These are phyloP conservation scores for Debaryomyces psychrophilus DNA, from an alignment of 1,139 yeast species.

Conservation along the genomic window DNA sequence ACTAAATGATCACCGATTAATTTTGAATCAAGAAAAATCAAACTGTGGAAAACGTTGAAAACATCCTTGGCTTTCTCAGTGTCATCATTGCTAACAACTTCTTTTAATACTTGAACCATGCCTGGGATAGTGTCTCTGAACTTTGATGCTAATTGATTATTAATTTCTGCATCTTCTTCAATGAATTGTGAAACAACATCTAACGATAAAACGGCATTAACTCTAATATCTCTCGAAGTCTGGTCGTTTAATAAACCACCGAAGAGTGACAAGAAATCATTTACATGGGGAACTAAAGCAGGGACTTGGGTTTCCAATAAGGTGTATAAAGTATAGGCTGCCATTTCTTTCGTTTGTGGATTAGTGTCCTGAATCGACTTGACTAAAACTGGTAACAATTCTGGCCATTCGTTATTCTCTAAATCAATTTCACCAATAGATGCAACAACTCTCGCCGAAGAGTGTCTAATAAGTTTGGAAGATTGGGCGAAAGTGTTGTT, in stretches of 20 bases:
- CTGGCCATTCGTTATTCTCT: conserved; percentile 70
- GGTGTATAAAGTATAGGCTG: conserved; percentile 77
- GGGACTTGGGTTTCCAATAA: conserved; percentile 75
- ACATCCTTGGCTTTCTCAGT: conserved; percentile 71
- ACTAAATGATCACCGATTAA: conserved; percentile 78
- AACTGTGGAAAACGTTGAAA: conserved; percentile 83
- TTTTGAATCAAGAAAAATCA: conserved; percentile 74
- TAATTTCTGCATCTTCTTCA: conserved; percentile 53
- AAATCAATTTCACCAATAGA: conserved; percentile 82
- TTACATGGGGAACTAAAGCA: conserved; percentile 62
- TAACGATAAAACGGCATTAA: conserved; percentile 80
- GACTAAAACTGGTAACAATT: conserved; percentile 71
- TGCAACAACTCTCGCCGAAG: conserved; percentile 86
- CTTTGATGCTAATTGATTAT: conserved; percentile 53
- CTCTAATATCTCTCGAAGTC: conserved; percentile 72
- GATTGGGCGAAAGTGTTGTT: conserved; percentile 61
- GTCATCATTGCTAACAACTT: conserved; percentile 72
- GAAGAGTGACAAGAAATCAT: conserved; percentile 72
- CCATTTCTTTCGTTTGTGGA: conserved; percentile 75
- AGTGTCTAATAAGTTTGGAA: conserved; percentile 77
- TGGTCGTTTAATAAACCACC: conserved; percentile 67
- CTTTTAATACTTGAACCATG: conserved; percentile 81
- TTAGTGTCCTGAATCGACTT: conserved; percentile 64
- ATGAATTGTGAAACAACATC: conserved; percentile 74
- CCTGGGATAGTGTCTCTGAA: conserved; percentile 75